Base-by-base conservation (phyloP, 176 grass and related monocot genomes). In the Musa beccarii region DNA sequence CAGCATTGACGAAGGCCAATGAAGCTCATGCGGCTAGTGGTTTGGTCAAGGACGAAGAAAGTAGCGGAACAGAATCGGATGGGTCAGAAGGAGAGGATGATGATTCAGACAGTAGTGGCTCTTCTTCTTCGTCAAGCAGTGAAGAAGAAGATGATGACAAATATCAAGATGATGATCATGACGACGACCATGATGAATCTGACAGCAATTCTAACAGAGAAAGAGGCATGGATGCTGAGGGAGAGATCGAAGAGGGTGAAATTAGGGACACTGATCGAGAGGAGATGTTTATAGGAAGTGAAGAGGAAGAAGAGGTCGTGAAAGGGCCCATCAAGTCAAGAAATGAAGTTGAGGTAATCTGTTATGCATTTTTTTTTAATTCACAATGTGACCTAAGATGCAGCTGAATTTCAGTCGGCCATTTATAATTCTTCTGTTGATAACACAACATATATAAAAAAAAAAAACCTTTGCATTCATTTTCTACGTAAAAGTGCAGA, bases 171-270 rank as follows among this genome's bases (percentile, higher is more conserved):
- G 79, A 84, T 14, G 68, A 79, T 9, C 76, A 84, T 11, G 63
- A 80, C 23, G 84, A 83, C 24, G 85, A 72, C 49, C 75, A 77
- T 2, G 83, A 67, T 49, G 83, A 83, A 34, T 83, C 57, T 21
- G 71, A 15, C 56, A 78, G 54, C 11, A 72, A 63, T 22, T 63
- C 50, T 15, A 25, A 10, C 3, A 72, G 2, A 71, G 76, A 43
- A 2, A 73, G 61, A 70, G 69, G 8, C 26, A 65, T 63, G 52
- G 70, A 24, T 78, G 66, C 82, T 2, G 75, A 81, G 17, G 77
- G 68, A 71, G 79, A 89, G 23, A 34, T 97, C 29, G 93, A 97
- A 75, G 90, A 97, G 81, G 83, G 86, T 11, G 90, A 93, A 54
- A 57, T 90, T 71, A 84, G 50, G 51, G 51, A 73, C 53, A n/a